Conservation (phyloP, 2,329 filamentous ascomycete species). For the Botrytis deweyae region DNA sequence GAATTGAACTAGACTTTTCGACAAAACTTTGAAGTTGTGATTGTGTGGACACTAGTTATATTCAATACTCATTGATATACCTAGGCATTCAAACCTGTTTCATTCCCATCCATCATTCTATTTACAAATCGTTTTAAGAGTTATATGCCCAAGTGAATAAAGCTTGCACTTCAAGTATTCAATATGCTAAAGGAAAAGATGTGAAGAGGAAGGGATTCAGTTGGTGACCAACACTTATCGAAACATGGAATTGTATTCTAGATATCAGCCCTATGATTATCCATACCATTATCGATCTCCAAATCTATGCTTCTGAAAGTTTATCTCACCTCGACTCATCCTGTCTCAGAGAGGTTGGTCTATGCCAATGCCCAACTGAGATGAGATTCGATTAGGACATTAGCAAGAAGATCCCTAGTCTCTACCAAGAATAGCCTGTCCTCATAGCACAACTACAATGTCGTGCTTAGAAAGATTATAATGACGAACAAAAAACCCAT, state of each 20-base stretch:
- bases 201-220: background rate
- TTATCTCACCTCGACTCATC: background rate
- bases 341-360: background rate
- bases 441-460: background rate
- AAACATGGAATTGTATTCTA: background rate
- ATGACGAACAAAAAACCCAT: background rate
- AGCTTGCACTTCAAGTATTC: background rate
- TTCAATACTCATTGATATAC: background rate
- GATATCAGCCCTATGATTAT: background rate
- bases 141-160: background rate
- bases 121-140: background rate
- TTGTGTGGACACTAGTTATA: background rate
- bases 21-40: no score
- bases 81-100: background rate
- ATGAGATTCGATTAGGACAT: background rate
- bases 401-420: background rate
- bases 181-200: background rate
- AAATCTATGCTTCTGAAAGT: background rate
- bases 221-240: background rate
- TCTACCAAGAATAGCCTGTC: background rate
- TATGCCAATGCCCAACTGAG: background rate
- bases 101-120: background rate
- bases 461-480: rapidly evolving
- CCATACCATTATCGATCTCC: background rate
- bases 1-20: background rate